Conservation (phyloP, 2,329 filamentous ascomycete genomes). For the Fusarium keratoplasticum region DNA sequence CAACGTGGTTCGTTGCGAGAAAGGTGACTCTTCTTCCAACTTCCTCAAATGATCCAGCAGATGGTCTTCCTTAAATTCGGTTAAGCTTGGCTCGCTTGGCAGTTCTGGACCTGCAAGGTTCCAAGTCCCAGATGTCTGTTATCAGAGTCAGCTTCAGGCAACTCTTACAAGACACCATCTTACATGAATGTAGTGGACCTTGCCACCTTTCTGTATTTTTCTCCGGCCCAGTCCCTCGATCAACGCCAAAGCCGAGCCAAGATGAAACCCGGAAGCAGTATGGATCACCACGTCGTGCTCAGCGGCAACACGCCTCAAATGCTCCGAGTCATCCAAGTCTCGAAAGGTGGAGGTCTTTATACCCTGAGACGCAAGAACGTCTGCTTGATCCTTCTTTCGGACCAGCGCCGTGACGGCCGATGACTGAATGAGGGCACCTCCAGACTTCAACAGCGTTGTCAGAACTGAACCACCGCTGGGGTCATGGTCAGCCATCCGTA, state of each 20-base stretch:
- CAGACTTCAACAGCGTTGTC: slow-evolving; percentile 9
- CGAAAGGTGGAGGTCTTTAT: not conserved
- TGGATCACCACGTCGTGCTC: not conserved
- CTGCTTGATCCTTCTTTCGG: slow-evolving; percentile 7
- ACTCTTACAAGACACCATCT: not conserved
- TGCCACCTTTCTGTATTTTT: not conserved
- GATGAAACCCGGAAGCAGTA: not conserved
- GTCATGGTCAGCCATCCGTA: not conserved
- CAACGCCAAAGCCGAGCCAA: not conserved
- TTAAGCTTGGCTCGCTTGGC: not conserved
- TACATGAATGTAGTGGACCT: not conserved
- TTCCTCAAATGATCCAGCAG: not conserved
- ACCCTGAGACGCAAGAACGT: not conserved
- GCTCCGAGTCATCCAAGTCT: not conserved
- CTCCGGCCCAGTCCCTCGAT: not conserved
- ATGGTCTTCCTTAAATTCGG: not conserved
- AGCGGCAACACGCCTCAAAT: not conserved
- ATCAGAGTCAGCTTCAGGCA: not conserved
- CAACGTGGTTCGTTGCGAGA: not conserved
- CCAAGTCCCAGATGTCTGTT: not conserved
- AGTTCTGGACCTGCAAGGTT: not conserved
- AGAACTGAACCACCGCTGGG: slow-evolving; percentile 18
- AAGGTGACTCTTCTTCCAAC: not conserved
- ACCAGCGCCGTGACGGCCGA: slow-evolving; percentile 10
- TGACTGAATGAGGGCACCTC: not conserved